A percentile compares a stretch with the other conserved stretches of the same genome.
phyloP scores from a whole-genome alignment of 345 rosid genomes.

The Triadica sebifera region DNA sequence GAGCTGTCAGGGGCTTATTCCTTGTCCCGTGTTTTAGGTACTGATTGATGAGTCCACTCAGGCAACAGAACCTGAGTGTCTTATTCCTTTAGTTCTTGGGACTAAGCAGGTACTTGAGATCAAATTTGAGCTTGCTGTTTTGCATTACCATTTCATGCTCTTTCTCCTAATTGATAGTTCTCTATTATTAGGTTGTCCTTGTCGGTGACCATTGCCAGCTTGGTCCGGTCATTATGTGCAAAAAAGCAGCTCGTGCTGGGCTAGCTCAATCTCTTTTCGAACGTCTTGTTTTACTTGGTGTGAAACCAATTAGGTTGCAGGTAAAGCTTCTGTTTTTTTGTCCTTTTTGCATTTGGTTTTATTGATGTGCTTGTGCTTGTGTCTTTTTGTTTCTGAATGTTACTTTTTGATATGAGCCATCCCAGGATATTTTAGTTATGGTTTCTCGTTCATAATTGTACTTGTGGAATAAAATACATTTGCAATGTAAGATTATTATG shows the following conservation, averaged over 20 bases:
- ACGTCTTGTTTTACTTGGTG: conserved; percentile 93
- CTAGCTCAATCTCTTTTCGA: conserved; percentile 96
- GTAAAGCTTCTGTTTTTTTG: conserved; percentile 28
- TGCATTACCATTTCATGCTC: not conserved
- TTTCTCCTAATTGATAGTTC: conserved; percentile 14
- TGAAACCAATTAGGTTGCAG: conserved; percentile 99
- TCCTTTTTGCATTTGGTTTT: not conserved
- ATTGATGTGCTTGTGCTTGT: not conserved
- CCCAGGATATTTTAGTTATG: not conserved
- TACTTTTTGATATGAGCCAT: not conserved
- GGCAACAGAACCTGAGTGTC: conserved; percentile 98
- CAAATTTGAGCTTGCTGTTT: not conserved
- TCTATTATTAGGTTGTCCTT: conserved; percentile 74
- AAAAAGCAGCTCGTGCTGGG: conserved; percentile 99
- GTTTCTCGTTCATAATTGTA: not conserved
- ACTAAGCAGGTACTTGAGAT: conserved; percentile 72
- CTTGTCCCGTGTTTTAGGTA: conserved; percentile 47
- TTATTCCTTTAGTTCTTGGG: conserved; percentile 98
- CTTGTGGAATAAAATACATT: not conserved
- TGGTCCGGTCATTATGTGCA: conserved; percentile 99
- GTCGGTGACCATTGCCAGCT: conserved; percentile 99
- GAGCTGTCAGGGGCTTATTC: conserved; percentile 20
- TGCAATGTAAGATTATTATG: not conserved
- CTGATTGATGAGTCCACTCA: conserved; percentile 99
- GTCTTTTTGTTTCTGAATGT: not conserved